A percentile compares a stretch with the other conserved stretches of the same genome.
phyloP scores from a whole-genome alignment of 192 early-diverging fungal species.

The Backusella macrospora region DNA sequence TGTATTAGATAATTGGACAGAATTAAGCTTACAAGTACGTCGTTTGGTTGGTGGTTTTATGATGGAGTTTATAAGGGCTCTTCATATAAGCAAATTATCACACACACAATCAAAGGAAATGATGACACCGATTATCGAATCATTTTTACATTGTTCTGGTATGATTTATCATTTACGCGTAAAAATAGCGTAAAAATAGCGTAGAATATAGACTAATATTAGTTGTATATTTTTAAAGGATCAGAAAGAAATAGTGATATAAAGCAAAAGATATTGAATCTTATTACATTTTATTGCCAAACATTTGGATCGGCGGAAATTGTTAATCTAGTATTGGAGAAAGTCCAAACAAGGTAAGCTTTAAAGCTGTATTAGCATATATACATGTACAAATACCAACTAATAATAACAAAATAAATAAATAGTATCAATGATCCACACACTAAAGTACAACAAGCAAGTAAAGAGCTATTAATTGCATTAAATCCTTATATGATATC shows the following conservation, averaged over 20 bases:
- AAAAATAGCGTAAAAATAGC: neutral
- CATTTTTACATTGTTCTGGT: constrained; percentile 11
- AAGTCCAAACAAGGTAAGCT: constrained; percentile 1
- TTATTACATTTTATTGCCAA: constrained; percentile 30
- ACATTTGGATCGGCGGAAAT: constrained; percentile 34
- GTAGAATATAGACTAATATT: neutral
- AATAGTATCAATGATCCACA: constrained; percentile 37
- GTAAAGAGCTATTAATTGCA: constrained; percentile 21
- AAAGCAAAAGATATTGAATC: constrained; percentile 17
- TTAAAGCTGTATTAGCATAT: neutral
- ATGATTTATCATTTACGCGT: no score
- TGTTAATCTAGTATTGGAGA: constrained; percentile 1
- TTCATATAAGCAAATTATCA: neutral
- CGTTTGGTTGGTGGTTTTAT: constrained; percentile 10
- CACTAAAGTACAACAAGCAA: constrained; percentile 32
- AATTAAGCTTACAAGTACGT: neutral
- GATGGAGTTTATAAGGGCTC: neutral
- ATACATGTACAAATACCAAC: neutral
- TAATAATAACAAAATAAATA: neutral
- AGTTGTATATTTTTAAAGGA: constrained; percentile 5
- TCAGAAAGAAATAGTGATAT: constrained; percentile 21
- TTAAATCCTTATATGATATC: constrained; percentile 15
- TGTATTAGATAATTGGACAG: constrained; percentile 14
- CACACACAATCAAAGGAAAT: neutral
- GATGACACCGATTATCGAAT: neutral